phyloP scores from a whole-genome alignment of 2,329 filamentous ascomycete genomes.

The Alternaria atra region DNA sequence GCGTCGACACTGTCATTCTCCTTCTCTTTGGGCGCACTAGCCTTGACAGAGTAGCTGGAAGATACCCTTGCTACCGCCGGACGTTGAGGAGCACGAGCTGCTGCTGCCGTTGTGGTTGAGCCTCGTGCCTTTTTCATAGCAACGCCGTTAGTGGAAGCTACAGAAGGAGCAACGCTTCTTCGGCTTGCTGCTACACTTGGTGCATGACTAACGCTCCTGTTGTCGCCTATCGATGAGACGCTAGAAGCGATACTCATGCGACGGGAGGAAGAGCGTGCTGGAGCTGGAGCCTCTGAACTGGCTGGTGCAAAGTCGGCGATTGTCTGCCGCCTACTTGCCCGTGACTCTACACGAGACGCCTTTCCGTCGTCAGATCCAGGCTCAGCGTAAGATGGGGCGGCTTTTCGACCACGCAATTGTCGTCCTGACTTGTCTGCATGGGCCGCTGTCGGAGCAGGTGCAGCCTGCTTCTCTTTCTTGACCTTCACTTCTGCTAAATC shows the following conservation, averaged over 20 bases:
- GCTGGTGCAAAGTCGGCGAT: constrained; percentile 50
- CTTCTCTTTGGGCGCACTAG: constrained; percentile 29
- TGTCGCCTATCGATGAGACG: constrained; percentile 50
- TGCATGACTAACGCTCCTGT: constrained; percentile 43
- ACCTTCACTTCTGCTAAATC: constrained; percentile 72
- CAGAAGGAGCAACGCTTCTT: constrained; percentile 34
- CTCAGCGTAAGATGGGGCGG: constrained; percentile 60
- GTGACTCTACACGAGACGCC: constrained; percentile 34
- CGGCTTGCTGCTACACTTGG: constrained; percentile 53
- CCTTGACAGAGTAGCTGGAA: constrained; percentile 43
- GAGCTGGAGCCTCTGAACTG: constrained; percentile 29
- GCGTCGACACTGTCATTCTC: constrained; percentile 56
- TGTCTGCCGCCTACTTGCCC: constrained; percentile 49
- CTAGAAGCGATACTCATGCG: constrained; percentile 59
- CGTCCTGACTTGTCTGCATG: constrained; percentile 61
- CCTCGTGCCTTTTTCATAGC: constrained; percentile 69
- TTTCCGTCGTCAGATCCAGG: constrained; percentile 57
- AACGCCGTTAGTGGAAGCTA: constrained; percentile 49
- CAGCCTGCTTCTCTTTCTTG: constrained; percentile 62
- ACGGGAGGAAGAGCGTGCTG: constrained; percentile 42
- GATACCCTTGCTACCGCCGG: constrained; percentile 56
- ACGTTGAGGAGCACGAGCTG: constrained; percentile 41
- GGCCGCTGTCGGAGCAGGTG: constrained; percentile 42
- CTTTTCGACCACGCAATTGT: constrained; percentile 76
- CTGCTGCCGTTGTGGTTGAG: constrained; percentile 48